Percentiles rank a stretch among this genome's conserved stretches.
Evolutionary conservation across 2,329 filamentous ascomycete genomes (phyloP).

Genomic region (Hypoxylon sp.): DNA sequence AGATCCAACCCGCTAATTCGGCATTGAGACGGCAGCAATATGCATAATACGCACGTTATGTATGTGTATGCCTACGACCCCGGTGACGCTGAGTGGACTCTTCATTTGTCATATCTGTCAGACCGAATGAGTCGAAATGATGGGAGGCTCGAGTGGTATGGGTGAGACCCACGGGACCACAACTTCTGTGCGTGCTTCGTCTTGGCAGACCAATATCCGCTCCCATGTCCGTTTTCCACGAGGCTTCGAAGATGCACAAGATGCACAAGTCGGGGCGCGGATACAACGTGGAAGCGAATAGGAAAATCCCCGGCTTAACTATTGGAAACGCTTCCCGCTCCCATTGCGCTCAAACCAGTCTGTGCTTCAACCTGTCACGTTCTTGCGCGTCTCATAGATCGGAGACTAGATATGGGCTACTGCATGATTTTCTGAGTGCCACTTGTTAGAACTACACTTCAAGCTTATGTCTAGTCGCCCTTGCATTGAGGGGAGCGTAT

Average conservation of each 20-base stretch:
- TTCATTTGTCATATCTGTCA: slow-evolving; percentile 11
- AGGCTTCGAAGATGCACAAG: slow-evolving; percentile 35
- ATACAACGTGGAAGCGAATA: slow-evolving; percentile 21
- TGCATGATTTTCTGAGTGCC: slow-evolving; percentile 2
- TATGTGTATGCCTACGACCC: slow-evolving; percentile 3
- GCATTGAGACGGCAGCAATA: slow-evolving; percentile 6
- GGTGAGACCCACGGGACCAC: slow-evolving; percentile 18
- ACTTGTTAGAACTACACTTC: slow-evolving; percentile 8
- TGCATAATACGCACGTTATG: slow-evolving; percentile 19
- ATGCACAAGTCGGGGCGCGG: slow-evolving; percentile 35
- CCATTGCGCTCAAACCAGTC: slow-evolving; percentile 9
- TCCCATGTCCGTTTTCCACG: slow-evolving; percentile 18
- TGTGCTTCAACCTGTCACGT: slow-evolving; percentile 21
- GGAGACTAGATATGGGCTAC: slow-evolving; percentile 6
- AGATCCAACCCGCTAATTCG: background rate
- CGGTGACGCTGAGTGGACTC: slow-evolving; percentile 1
- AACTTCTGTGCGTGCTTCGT: slow-evolving; percentile 9
- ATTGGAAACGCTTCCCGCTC: slow-evolving; percentile 17
- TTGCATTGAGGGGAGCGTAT: slow-evolving; percentile 3
- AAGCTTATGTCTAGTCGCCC: slow-evolving; percentile 1
- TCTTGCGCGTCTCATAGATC: background rate
- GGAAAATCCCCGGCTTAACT: slow-evolving; percentile 20
- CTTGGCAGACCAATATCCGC: slow-evolving; percentile 14
- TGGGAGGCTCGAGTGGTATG: slow-evolving; percentile 14
- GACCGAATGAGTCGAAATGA: slow-evolving; percentile 35